Conservation (phyloP, 2,329 filamentous ascomycete species). For the Fusarium cyanostomum region DNA sequence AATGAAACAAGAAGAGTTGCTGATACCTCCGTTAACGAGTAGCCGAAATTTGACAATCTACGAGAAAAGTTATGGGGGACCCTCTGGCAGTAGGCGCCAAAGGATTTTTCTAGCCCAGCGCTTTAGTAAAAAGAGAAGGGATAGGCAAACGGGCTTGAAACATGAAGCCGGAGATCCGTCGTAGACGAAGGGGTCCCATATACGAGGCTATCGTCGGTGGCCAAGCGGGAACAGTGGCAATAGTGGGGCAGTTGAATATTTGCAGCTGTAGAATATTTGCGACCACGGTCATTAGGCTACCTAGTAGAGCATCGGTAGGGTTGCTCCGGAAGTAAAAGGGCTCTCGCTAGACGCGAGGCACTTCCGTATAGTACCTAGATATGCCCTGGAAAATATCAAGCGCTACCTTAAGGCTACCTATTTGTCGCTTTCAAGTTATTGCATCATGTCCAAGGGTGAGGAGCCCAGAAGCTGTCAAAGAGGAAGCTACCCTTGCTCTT, state of each 20-base stretch:
- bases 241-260: constrained; percentile 1
- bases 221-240: constrained; percentile 12
- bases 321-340: neutral
- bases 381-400: neutral
- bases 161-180: neutral
- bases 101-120: constrained; percentile 13
- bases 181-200: neutral
- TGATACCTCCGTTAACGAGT: constrained; percentile 24
- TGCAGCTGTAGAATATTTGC: constrained; percentile 4
- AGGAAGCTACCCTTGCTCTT: constrained; percentile 25
- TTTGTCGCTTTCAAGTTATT: constrained; percentile 2
- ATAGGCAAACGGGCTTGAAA: constrained; percentile 3
- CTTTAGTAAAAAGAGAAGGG: constrained; percentile 19
- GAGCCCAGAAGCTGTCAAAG: constrained; percentile 28
- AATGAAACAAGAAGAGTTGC: constrained; percentile 7
- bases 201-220: constrained; percentile 18
- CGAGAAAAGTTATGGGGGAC: neutral
- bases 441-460: neutral
- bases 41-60: constrained; percentile 36
- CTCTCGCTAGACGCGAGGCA: no score
- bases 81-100: neutral
- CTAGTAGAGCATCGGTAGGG: neutral
- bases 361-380: no score
- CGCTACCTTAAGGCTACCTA: neutral
- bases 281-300: neutral